Evolutionary conservation across 208 protist genomes (phyloP).

Genomic region (Acanthamoeba divionensis): DNA sequence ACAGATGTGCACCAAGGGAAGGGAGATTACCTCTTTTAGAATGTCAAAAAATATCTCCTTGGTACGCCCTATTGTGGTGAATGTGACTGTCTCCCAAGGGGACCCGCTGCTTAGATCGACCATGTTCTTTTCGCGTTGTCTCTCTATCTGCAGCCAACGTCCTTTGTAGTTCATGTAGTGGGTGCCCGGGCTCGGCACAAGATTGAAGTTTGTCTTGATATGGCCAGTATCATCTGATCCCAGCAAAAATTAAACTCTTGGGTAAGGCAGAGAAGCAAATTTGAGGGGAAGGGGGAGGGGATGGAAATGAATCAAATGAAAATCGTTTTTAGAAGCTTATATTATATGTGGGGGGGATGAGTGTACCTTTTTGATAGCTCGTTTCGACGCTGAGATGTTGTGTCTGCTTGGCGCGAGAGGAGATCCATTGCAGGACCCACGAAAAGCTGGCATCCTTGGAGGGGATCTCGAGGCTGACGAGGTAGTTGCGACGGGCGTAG

Average conservation of each 20-base stretch:
- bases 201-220: neutral
- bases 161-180: conserved; percentile 44
- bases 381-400: conserved; percentile 54
- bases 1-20: no score
- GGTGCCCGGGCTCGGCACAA: neutral
- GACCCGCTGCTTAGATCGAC: conserved; percentile 49
- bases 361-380: neutral
- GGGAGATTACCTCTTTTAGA: conserved; percentile 20
- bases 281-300: no score
- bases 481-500: neutral
- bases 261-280: no score
- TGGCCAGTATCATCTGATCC: neutral
- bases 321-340: no score
- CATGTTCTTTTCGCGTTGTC: conserved; percentile 57
- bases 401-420: neutral
- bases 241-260: no score
- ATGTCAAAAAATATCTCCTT: conserved; percentile 19
- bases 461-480: conserved; percentile 46
- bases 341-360: no score
- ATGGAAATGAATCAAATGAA: no score
- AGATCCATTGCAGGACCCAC: conserved; percentile 53
- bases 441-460: conserved; percentile 8
- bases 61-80: conserved; percentile 53
- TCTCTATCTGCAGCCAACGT: conserved; percentile 45
- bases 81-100: conserved; percentile 60